Percentiles rank a stretch among this genome's conserved stretches.
These are phyloP conservation scores for Terfezia boudieri DNA, from an alignment of 495 filamentous ascomycete genomes.

Conservation along the genomic window DNA sequence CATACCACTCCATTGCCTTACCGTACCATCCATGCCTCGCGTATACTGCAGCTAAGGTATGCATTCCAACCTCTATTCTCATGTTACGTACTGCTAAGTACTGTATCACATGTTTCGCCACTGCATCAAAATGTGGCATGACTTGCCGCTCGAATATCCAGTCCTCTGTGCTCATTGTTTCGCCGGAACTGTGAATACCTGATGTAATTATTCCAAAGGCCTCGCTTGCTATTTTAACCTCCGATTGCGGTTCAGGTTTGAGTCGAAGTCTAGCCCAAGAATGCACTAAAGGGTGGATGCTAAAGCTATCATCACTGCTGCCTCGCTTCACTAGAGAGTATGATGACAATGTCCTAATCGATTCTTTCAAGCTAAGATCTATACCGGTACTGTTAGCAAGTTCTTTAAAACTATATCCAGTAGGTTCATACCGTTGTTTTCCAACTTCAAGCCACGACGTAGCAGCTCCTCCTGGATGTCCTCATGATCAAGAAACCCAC, in stretches of 20 bases:
- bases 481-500: conserved; percentile 6
- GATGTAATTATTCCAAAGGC: not conserved
- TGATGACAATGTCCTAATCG: not conserved
- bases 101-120: too few relatives aligned
- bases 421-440: not conserved
- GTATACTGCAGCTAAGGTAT: too few relatives aligned
- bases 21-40: too few relatives aligned
- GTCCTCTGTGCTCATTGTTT: too few relatives aligned
- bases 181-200: too few relatives aligned
- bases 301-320: not conserved
- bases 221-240: not conserved
- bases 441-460: not conserved
- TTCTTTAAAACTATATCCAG: not conserved
- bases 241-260: not conserved
- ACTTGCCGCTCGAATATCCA: too few relatives aligned
- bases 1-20: too few relatives aligned
- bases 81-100: too few relatives aligned
- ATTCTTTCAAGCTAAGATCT: not conserved
- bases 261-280: not conserved
- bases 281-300: not conserved
- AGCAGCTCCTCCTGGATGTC: conserved; percentile 3
- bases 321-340: not conserved
- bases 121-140: too few relatives aligned
- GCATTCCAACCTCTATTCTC: too few relatives aligned
- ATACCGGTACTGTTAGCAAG: not conserved